Evolutionary conservation across 352 stramenopile genomes (phyloP), one percentile per base, ranked within the genome.

Genomic region (Pythium dissotocum): DNA sequence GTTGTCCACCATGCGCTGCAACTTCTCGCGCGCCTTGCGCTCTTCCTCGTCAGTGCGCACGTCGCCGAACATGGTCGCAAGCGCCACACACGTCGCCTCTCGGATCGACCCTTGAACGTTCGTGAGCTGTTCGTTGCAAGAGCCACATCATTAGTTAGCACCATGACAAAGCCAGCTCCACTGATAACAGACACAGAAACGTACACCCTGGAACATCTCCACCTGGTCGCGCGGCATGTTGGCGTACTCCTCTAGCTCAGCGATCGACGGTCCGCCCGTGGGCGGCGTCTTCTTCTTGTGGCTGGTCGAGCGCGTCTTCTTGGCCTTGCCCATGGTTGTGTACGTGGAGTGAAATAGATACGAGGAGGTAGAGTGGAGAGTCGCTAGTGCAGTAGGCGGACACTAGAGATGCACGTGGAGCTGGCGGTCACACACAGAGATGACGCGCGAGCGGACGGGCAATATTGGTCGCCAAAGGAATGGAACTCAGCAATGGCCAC

Each of bases 61-160:
- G 62, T 93, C 83, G 16, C 87, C 87, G 59, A 91, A 96, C 81
- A 94, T 93, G 54, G 81, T 85, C 55, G 88, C 88, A 55, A 96
- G 71, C 36, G 85, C 75, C n/a, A 96, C 83, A 63, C 88, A 96
- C 60, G 88, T 95, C 35, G 85, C 83, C 65, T 96, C 88, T 14
- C 88, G 88, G 55, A 96, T 87, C 32, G 88, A 89, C 32, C 87
- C 87, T 69, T 94, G 84, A 26, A 89, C 52, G 65, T 91, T 82
- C 38, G 82, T 77, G 30, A 96, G 76, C 82, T 90, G 56, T 42
- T 58, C 9, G 21, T 26, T 57, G 18, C 36, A 46, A 40, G 21
- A 10, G 36, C 24, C 44, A 52, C 44, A 21, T 52, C 44, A 52
- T 18, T 12, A 5, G 44, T 52, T 21, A 52, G 44, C n/a, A 38